Evolutionary conservation across 208 protist genomes (phyloP).

Genomic region (Borovskyia barvae): DNA sequence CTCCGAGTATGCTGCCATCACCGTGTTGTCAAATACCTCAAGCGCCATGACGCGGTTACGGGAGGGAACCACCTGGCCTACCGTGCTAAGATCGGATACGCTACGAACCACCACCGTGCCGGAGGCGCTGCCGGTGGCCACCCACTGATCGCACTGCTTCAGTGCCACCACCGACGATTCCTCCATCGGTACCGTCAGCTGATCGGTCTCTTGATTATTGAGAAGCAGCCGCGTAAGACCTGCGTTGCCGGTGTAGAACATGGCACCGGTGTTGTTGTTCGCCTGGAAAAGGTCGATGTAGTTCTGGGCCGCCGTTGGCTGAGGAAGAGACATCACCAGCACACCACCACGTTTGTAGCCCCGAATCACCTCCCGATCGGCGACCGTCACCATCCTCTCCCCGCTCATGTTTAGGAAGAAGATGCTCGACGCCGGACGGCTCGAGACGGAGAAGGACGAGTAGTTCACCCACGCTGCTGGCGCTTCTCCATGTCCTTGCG

Average conservation of each 20-base stretch:
- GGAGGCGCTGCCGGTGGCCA: conserved; percentile 60
- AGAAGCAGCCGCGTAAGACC: conserved; percentile 74
- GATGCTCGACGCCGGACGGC: conserved; percentile 52
- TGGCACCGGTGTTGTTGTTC: conserved; percentile 53
- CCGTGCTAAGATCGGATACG: conserved; percentile 33
- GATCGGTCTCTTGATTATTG: conserved; percentile 32
- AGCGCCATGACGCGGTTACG: conserved; percentile 73
- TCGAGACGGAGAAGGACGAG: conserved; percentile 77
- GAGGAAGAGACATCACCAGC: conserved; percentile 49
- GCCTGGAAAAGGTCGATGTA: conserved; percentile 84
- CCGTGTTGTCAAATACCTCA: conserved; percentile 77
- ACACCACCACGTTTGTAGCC: conserved; percentile 82
- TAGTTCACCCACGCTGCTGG: conserved; percentile 74
- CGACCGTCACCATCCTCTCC: conserved; percentile 75
- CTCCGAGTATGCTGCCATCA: conserved; percentile 71
- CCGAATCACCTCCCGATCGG: conserved; percentile 75
- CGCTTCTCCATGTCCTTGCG: conserved; percentile 51
- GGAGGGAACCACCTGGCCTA: conserved; percentile 41
- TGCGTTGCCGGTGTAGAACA: conserved; percentile 83
- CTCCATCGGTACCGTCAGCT: conserved; percentile 52
- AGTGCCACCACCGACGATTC: conserved; percentile 59
- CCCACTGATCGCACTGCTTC: conserved; percentile 64
- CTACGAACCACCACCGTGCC: conserved; percentile 70
- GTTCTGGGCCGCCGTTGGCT: conserved; percentile 63
- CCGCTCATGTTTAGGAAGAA: conserved; percentile 60